These are phyloP conservation scores for Isatis tinctoria DNA, from an alignment of 345 rosid genomes.

Conservation along the genomic window DNA sequence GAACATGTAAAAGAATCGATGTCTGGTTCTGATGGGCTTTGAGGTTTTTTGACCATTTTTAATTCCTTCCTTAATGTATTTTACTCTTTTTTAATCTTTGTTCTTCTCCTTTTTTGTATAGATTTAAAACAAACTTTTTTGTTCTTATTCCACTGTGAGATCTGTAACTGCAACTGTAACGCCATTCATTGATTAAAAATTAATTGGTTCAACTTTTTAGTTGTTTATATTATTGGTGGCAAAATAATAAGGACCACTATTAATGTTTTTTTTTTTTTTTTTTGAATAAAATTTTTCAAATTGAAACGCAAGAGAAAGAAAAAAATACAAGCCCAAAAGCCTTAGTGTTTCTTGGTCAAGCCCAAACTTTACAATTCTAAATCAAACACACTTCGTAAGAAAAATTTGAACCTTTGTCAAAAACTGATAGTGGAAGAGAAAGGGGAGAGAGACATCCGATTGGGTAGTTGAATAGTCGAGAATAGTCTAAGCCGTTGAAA, in stretches of 20 bases:
- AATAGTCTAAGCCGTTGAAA: too few species aligned
- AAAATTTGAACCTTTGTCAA: too few species aligned
- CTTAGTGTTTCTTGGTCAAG: too few species aligned
- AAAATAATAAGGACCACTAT: neutral
- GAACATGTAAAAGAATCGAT: conserved; percentile 30
- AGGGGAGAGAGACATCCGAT: too few species aligned
- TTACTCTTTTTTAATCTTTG: neutral
- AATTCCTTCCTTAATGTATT: neutral
- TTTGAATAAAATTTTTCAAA: too few species aligned
- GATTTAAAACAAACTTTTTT: conserved; percentile 13
- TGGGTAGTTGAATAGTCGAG: too few species aligned
- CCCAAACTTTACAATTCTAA: too few species aligned
- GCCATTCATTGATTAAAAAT: conserved; percentile 11
- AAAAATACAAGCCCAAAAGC: too few species aligned
- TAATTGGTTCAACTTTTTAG: neutral
- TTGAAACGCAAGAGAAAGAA: too few species aligned
- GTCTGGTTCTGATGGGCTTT: conserved; percentile 25
- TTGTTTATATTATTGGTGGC: neutral
- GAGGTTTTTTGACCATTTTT: neutral
- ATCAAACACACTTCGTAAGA: too few species aligned
- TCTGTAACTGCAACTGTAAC: conserved; percentile 31
- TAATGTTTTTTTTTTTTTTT: too few species aligned
- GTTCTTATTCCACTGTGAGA: conserved; percentile 33
- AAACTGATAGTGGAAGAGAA: too few species aligned
- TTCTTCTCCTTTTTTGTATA: conserved; percentile 1